Evolutionary conservation across 2,329 filamentous ascomycete genomes (phyloP).

Genomic region (Cucurbitaria berberidis): DNA sequence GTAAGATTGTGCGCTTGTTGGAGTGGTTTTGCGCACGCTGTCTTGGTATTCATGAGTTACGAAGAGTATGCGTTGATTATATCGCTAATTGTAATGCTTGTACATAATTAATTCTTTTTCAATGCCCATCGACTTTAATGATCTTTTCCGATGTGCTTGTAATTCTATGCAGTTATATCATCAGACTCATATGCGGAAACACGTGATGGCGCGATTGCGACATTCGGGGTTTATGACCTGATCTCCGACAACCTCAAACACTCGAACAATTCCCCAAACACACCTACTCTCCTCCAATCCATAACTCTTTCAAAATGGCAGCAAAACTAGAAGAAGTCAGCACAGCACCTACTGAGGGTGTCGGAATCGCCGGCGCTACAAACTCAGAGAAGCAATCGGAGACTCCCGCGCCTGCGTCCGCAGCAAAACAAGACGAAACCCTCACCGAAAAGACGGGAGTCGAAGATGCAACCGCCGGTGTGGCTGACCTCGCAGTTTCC

Average conservation of each 20-base stretch:
- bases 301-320: slow-evolving; percentile 18
- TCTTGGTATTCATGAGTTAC: slow-evolving; percentile 3
- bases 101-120: neutral
- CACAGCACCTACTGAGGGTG: slow-evolving; percentile 19
- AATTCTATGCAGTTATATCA: neutral
- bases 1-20: neutral
- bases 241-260: slow-evolving; percentile 13
- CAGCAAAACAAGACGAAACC: slow-evolving; percentile 16
- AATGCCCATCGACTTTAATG: neutral
- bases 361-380: slow-evolving; percentile 10
- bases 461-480: slow-evolving; percentile 20
- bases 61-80: neutral
- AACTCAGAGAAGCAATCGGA: slow-evolving; percentile 25
- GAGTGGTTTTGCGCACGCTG: neutral
- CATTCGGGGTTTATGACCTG: slow-evolving; percentile 16
- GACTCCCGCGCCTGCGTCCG: slow-evolving; percentile 14
- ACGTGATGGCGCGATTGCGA: slow-evolving; percentile 19
- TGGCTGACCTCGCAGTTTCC: slow-evolving; percentile 25
- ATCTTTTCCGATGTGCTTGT: neutral
- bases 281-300: slow-evolving; percentile 1
- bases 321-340: slow-evolving; percentile 23
- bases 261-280: slow-evolving; percentile 1
- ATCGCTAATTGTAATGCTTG: slow-evolving; percentile 7
- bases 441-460: slow-evolving; percentile 21
- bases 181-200: neutral